Evolutionary conservation across 805 yeast genomes (phyloP).

Genomic region (Kuraishia hungarica): DNA sequence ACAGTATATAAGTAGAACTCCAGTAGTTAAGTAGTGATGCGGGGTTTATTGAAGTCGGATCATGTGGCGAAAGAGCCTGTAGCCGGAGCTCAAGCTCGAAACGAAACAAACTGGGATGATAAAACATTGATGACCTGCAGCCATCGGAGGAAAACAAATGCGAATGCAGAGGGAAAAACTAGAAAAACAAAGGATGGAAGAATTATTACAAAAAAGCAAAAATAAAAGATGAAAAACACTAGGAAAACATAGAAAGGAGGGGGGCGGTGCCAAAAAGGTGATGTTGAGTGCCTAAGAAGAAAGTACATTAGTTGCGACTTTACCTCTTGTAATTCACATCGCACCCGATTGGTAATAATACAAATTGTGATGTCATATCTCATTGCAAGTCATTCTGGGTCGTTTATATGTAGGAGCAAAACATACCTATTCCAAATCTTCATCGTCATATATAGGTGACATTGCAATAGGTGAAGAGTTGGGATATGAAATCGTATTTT

Average conservation of each 20-base stretch:
- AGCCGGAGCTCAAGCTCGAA: background rate
- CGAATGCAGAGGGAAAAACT: background rate
- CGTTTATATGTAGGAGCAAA: background rate
- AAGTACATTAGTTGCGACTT: too few relatives aligned
- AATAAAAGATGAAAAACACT: background rate
- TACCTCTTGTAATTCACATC: background rate
- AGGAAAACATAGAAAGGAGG: background rate
- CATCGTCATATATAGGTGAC: slow-evolving; percentile 1
- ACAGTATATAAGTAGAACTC: background rate
- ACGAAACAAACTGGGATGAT: background rate
- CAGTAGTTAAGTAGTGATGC: background rate
- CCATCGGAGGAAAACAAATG: background rate
- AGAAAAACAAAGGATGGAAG: too few relatives aligned
- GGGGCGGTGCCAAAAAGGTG: background rate
- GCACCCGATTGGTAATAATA: background rate
- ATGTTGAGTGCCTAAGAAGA: too few relatives aligned
- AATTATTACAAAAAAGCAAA: background rate
- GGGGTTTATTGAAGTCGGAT: background rate
- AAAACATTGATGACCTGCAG: background rate
- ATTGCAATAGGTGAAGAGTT: slow-evolving; percentile 3
- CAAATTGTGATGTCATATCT: background rate
- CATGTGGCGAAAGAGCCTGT: background rate
- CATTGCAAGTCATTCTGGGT: background rate
- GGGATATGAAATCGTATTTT: background rate
- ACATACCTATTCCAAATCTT: background rate